phyloP scores from a whole-genome alignment of 345 rosid genomes.

The Boechera divaricarpa region DNA sequence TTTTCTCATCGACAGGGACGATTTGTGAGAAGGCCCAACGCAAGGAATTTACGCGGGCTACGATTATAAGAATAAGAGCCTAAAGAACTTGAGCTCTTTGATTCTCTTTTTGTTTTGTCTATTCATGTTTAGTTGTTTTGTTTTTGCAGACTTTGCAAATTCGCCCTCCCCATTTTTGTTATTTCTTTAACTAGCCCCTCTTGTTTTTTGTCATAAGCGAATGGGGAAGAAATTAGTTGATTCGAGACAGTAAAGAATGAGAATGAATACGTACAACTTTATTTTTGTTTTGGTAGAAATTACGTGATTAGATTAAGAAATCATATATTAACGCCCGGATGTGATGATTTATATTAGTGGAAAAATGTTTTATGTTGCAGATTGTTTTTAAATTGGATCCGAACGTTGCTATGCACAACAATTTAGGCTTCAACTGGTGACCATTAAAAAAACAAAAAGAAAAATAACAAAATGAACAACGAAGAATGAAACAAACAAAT shows the following conservation, averaged over 20 bases:
- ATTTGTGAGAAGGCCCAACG: conserved; percentile 35
- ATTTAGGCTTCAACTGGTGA: too few species aligned
- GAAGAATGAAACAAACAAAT: too few species aligned
- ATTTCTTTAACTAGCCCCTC: neutral
- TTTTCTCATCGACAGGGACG: conserved; percentile 39
- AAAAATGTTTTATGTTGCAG: too few species aligned
- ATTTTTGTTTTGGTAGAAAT: conserved; percentile 3
- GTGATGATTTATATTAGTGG: neutral
- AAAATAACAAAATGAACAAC: too few species aligned
- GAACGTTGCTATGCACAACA: neutral
- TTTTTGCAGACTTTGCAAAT: neutral
- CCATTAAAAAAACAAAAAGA: too few species aligned
- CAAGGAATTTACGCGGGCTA: conserved; percentile 26
- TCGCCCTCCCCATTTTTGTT: neutral
- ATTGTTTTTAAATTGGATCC: neutral
- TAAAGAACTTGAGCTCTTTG: neutral
- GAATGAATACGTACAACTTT: neutral
- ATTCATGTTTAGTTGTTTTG: neutral
- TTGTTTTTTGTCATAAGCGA: conserved; percentile 12
- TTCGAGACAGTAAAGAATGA: conserved; percentile 1
- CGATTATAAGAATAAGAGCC: neutral
- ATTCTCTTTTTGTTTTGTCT: conserved; percentile 5
- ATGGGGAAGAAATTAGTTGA: conserved; percentile 24
- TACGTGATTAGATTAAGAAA: neutral
- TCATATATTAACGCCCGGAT: conserved; percentile 9